Conservation (phyloP, 208 protist genomes). For the Leishmania guyanensis region DNA sequence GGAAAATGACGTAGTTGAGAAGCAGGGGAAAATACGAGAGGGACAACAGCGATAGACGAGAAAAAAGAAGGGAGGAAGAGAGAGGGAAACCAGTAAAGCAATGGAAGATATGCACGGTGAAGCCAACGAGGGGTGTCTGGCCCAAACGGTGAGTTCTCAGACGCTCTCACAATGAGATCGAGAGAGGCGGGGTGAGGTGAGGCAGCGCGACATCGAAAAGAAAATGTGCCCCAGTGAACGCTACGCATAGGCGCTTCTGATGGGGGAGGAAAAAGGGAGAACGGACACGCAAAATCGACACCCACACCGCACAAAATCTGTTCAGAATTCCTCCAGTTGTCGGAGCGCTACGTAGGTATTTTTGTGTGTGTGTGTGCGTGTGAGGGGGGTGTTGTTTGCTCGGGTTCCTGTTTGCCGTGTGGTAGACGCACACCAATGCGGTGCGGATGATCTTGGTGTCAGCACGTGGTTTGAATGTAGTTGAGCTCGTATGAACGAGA, state of each 20-base stretch:
- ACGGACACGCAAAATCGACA: not conserved
- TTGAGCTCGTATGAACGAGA: not conserved
- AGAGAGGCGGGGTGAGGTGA: not conserved
- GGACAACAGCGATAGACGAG: not conserved
- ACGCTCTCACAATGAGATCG: not conserved
- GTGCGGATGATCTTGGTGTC: not conserved
- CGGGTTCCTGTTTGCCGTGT: not conserved
- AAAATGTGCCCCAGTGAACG: not conserved
- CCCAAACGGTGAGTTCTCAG: not conserved
- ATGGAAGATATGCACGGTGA: not conserved
- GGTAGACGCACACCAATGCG: not conserved
- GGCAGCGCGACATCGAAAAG: not conserved
- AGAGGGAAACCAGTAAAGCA: not conserved
- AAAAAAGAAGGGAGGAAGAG: not conserved
- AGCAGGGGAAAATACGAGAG: not conserved
- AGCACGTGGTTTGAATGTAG: not conserved
- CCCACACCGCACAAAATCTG: not conserved
- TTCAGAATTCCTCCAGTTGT: not conserved
- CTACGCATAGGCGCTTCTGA: not conserved
- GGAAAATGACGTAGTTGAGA: not conserved
- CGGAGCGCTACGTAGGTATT: too few relatives aligned
- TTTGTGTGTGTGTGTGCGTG: too few relatives aligned
- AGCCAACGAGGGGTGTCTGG: too few relatives aligned
- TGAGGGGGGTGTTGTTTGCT: not conserved
- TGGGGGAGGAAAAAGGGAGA: not conserved